Base-by-base conservation (phyloP, 768 basidiomycete genomes). In the Amyloporia xantha region DNA sequence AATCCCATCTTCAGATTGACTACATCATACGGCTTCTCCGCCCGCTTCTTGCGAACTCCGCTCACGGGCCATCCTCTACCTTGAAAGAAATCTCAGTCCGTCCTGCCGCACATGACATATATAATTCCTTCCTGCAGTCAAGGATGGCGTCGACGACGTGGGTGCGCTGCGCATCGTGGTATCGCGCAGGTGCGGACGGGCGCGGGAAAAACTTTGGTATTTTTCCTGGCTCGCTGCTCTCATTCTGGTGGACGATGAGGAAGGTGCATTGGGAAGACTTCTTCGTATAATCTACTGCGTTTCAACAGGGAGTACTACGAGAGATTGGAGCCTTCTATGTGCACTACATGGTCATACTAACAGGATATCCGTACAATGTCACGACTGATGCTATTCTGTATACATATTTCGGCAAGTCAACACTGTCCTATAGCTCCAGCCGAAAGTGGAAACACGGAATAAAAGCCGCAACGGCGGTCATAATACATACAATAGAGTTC, bases 1-100 rank as follows among this genome's bases (percentile, higher is more conserved):
- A n/a, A n/a, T n/a, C n/a, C n/a, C n/a, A n/a, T 26, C 26, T 46
- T 17, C 37, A 56, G 54, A 47, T 53, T 19, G 40, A 57, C 40
- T 54, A 59, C 35, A 47, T 47, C 17, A 26, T 55, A 12, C 50
- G 55, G 43, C 43, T 58, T 13, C 38, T 58, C 36, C 30, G 38
- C 20, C 54, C 54, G 19, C 26, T 58, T 35, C 10, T 58, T 23
- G 13, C 19, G 4, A 13, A 27, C 46, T 40, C 35, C 12, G n/a
- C n/a, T n/a, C n/a, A n/a, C n/a, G n/a, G n/a, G n/a, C n/a, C 28
- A 59, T 50, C 19, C 52, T 54, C 21, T 56, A 58, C n/a, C 60
- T 68, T 38, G 54, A 56, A 2, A 54, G 64, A 38, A 57, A 48
- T 44, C 20, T 47, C 41, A 7, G 57, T 57, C 2, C 28, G 17